Evolutionary conservation across 1,139 yeast genomes (phyloP).

Genomic region (Ogataea hybrid): DNA sequence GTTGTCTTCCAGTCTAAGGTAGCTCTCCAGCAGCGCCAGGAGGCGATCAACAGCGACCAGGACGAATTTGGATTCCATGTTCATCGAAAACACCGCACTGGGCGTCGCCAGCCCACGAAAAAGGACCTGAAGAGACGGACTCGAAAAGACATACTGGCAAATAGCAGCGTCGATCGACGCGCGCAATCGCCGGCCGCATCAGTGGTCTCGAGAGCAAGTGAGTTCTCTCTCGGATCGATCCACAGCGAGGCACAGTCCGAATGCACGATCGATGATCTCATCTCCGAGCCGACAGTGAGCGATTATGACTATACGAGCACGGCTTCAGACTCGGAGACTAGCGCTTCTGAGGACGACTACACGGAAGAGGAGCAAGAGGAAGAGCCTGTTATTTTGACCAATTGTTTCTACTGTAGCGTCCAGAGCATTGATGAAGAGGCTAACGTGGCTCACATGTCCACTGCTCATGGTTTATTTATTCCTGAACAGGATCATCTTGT

Average conservation of each 20-base stretch:
- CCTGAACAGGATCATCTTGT: conserved; percentile 45
- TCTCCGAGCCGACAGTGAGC: conserved; percentile 21
- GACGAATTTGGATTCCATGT: conserved; percentile 68
- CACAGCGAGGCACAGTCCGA: conserved; percentile 24
- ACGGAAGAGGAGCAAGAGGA: conserved; percentile 32
- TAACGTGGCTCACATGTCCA: conserved; percentile 49
- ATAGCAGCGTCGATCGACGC: conserved; percentile 7
- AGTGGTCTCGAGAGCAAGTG: conserved; percentile 56
- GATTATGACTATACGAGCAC: conserved; percentile 28
- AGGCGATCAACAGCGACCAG: conserved; percentile 32
- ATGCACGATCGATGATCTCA: conserved; percentile 28
- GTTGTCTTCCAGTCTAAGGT: conserved; percentile 38
- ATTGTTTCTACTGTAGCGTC: conserved; percentile 45
- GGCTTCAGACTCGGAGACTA: conserved; percentile 28
- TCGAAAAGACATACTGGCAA: conserved; percentile 26
- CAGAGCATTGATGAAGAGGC: conserved; percentile 40
- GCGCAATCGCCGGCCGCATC: conserved; percentile 51
- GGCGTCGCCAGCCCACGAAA: conserved; percentile 38
- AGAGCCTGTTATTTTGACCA: conserved; percentile 31
- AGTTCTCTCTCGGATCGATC: conserved; percentile 66
- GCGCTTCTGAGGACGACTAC: conserved; percentile 22
- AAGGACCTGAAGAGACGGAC: conserved; percentile 47
- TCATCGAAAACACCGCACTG: conserved; percentile 30
- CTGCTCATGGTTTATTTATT: conserved; percentile 47
- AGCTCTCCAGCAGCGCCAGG: conserved; percentile 34